Conservation (phyloP, 345 rosid species). For the Camelina hispida region DNA sequence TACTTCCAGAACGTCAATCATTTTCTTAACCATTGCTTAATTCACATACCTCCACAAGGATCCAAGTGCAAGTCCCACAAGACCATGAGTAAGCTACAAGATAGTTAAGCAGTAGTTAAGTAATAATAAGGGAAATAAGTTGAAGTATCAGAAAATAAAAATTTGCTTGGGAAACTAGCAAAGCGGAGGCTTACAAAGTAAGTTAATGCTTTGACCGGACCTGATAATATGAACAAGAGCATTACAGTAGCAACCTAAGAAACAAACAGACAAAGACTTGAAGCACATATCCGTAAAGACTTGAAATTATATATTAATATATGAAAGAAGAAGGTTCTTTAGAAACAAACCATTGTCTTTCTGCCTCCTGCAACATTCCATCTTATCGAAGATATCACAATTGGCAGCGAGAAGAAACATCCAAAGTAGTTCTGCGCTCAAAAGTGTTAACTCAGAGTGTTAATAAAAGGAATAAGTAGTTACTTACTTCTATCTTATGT, state of each 20-base stretch:
- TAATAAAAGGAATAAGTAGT: neutral
- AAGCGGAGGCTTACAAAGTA: constrained; percentile 68
- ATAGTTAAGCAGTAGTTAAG: constrained; percentile 19
- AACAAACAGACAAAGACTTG: constrained; percentile 29
- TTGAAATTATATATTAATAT: constrained; percentile 2
- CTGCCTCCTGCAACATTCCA: constrained; percentile 95
- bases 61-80: constrained; percentile 85
- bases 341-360: constrained; percentile 88
- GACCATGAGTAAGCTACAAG: constrained; percentile 82
- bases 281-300: constrained; percentile 9
- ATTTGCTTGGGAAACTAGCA: neutral
- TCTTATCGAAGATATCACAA: constrained; percentile 85
- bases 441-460: constrained; percentile 1
- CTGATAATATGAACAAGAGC: constrained; percentile 84
- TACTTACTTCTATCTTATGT: neutral
- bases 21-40: constrained; percentile 33
- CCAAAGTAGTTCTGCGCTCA: constrained; percentile 88
- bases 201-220: constrained; percentile 86
- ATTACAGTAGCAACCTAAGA: constrained; percentile 87
- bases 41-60: constrained; percentile 78
- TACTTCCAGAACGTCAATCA: constrained; percentile 11
- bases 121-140: constrained; percentile 5
- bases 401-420: constrained; percentile 88
- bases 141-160: neutral
- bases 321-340: constrained; percentile 17